phyloP scores from a whole-genome alignment of 2,329 filamentous ascomycete genomes.

The Stylonectria norvegica region DNA sequence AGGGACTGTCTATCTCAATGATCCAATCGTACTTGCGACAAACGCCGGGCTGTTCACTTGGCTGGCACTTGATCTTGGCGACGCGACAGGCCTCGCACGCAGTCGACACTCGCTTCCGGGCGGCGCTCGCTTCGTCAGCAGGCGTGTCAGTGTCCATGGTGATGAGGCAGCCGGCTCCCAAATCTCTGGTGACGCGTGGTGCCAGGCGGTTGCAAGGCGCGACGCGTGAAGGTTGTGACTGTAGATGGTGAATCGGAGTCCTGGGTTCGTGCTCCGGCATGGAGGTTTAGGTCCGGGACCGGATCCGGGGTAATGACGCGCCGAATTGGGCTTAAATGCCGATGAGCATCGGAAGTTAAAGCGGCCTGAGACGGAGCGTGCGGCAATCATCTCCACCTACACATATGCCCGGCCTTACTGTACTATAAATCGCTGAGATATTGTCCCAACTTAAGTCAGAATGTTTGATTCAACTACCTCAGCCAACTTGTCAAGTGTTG shows the following conservation, averaged over 20 bases:
- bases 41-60: constrained; percentile 44
- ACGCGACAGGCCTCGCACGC: constrained; percentile 53
- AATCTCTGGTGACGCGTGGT: neutral
- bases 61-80: constrained; percentile 52
- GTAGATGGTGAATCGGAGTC: too few relatives aligned
- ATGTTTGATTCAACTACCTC: too few relatives aligned
- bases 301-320: constrained; percentile 13
- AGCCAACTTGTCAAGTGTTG: too few relatives aligned
- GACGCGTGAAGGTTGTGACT: too few relatives aligned
- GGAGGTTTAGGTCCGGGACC: neutral
- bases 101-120: constrained; percentile 34
- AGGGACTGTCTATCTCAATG: too few relatives aligned
- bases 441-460: too few relatives aligned
- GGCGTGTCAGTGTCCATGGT: constrained; percentile 16
- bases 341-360: constrained; percentile 12
- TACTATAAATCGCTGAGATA: neutral
- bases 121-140: constrained; percentile 7
- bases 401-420: too few relatives aligned
- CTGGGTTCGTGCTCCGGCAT: neutral
- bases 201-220: too few relatives aligned
- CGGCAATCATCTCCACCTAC: too few relatives aligned
- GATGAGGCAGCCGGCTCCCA: neutral
- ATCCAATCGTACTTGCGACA: constrained; percentile 47
- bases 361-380: too few relatives aligned
- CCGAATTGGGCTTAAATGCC: constrained; percentile 6